These are phyloP conservation scores for Trichosporon sp. DNA, from an alignment of 1,284 basidiomycete genomes.

Conservation along the genomic window DNA sequence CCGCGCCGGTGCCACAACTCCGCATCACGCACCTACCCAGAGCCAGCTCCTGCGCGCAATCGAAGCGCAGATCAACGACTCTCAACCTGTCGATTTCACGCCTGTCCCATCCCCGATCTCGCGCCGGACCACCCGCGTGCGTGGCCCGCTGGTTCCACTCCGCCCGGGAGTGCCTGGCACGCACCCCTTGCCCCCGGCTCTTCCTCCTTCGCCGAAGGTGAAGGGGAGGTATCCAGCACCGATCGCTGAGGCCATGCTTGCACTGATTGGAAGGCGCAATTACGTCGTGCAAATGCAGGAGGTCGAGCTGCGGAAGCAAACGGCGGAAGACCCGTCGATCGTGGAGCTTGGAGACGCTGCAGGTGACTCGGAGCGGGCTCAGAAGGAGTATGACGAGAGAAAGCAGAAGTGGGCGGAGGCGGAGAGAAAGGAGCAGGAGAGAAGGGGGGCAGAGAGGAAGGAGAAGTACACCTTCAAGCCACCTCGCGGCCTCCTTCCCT, in stretches of 20 bases:
- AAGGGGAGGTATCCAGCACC: background rate
- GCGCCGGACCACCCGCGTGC: background rate
- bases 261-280: background rate
- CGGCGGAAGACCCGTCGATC: background rate
- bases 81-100: background rate
- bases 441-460: background rate
- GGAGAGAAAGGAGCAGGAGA: background rate
- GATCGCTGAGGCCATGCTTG: slow-evolving; percentile 5
- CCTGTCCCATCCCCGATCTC: background rate
- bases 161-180: background rate
- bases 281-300: background rate
- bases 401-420: background rate
- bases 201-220: background rate
- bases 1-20: background rate
- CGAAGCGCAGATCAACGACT: slow-evolving; percentile 4
- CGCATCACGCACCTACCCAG: background rate
- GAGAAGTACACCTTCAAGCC: slow-evolving; percentile 16
- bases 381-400: background rate
- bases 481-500: background rate
- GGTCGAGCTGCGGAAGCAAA: background rate
- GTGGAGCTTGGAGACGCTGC: background rate
- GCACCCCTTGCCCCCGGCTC: background rate
- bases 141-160: background rate
- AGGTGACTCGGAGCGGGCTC: background rate
- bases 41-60: slow-evolving; percentile 6